A percentile compares a stretch with the other conserved stretches of the same genome.
Evolutionary conservation across 129 eudicot genomes (phyloP).

Genomic region (Arctium lappa): DNA sequence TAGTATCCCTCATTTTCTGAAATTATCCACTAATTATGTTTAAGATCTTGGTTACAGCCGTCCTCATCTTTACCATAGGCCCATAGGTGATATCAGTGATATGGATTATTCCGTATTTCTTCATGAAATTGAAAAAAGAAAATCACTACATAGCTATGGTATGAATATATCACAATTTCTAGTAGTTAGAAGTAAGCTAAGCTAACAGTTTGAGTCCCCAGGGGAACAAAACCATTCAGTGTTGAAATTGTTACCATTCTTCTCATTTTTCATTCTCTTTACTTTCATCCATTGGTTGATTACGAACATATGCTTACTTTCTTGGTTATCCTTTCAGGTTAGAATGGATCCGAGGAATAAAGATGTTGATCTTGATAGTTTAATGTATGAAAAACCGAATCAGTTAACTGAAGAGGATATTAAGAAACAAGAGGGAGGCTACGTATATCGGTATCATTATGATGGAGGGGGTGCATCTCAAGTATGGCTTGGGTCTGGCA

Average conservation of each 20-base stretch:
- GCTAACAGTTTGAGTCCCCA: not conserved
- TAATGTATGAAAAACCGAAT: constrained; percentile 53
- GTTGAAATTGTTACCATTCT: not conserved
- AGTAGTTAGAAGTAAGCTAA: not conserved
- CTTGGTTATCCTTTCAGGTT: constrained; percentile 49
- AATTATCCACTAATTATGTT: not conserved
- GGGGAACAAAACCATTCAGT: not conserved
- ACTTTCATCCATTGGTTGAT: not conserved
- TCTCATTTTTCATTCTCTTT: not conserved
- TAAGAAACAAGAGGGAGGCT: constrained; percentile 92
- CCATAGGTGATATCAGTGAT: not conserved
- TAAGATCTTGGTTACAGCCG: not conserved
- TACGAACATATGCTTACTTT: not conserved
- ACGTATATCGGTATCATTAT: constrained; percentile 85
- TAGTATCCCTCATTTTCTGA: constrained; percentile 5
- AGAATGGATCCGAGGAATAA: constrained; percentile 95
- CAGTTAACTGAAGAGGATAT: constrained; percentile 72
- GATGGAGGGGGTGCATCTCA: constrained; percentile 99
- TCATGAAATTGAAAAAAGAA: not conserved
- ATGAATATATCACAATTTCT: not conserved
- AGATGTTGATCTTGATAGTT: constrained; percentile 72
- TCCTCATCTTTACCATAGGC: not conserved
- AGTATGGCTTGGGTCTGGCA: constrained; percentile 96
- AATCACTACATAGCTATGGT: not conserved
- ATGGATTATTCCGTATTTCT: not conserved